Base-by-base conservation (phyloP, 495 filamentous ascomycete species). In the Aspergillus egyptiacus region DNA sequence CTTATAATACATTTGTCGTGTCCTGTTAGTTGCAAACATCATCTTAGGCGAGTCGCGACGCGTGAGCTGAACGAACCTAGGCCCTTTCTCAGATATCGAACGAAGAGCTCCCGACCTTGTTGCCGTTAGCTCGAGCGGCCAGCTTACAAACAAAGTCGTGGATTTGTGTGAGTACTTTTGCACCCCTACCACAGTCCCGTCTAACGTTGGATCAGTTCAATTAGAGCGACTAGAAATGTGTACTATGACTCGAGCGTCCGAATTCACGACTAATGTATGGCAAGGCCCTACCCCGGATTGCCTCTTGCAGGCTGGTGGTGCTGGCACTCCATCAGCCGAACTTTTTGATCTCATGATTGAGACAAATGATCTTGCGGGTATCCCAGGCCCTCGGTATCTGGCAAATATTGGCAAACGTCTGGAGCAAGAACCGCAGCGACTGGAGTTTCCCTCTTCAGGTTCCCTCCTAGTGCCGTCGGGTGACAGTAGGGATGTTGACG, bases 361-460 rank as follows among this genome's bases (percentile, higher is more conserved):
- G 62, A 84, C 90, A 47, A 90, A 75, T 63, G 93, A 98, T 62
- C 61, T 89, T 6, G 90, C 90, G 7, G 74, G 75, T 45, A 70
- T 85, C 7, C 83, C 83, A 0, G 75, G 80, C 23, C 60, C 73
- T 13, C 69, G 70, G 2, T 68, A 62, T 32, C 63, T 87, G 17
- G 76, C 78, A 22, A 71, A 78, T 22, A 73, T 90, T 17, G 76
- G 80, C 27, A 74, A 72, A 30, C 69, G 79, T 23, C 70, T 85
- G 14, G 67, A 73, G 25, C 68, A 75, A 40, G 74, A 75, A 11
- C 74, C 76, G 7, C 75, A 76, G 42, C 76, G 81, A 43, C 69
- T 96, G 27, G 86, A 95, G 51, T 96, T 96, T 56, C 93, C 93
- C 2, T 91, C 89, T 1, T 96, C 90, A 9, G 93, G 93, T 6